Base-by-base conservation (phyloP, 2,329 filamentous ascomycete genomes). In the Aspergillus pseudonomiae region DNA sequence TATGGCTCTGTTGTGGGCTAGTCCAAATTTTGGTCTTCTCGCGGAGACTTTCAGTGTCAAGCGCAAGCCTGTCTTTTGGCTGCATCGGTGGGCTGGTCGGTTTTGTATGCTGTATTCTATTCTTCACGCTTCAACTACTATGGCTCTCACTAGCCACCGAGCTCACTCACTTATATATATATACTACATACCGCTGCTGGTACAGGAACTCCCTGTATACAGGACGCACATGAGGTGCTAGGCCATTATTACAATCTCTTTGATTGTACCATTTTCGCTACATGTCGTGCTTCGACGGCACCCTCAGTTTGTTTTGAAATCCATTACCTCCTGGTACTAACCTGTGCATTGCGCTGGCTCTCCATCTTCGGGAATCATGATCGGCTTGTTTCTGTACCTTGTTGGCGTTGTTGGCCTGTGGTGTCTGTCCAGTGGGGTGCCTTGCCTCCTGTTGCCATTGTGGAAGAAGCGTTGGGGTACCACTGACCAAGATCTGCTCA, bases 81-180 rank as follows among this genome's bases (percentile, higher is more conserved):
- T 53, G 45, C 46, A 60, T 54, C 58, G 32, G 43, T 60, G 48
- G 36, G 30, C 54, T 34, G 58, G 58, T 10, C 58, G 46, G 46
- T 32, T 43, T 9, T 21, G 39, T n/a, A n/a, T 54, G 32, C 39
- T 60, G 21, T 46, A 60, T n/a, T 41, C 58, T 16, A 7, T 30
- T 19, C 58, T 54, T 6, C 48, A 54, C 30, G 34, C 32, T 30
- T 21, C 12, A n/a, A 32, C 39, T 54, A 7, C 34, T n/a, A 41
- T 54, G 9, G 39, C 39, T 7, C 4, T 14, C 6, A 16, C 39
- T 19, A 14, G 39, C 39, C 9, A 4, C 16, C 39, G 9, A 4
- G 9, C 39, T 7, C 39, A 4, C 16, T 14, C 16, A 14, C 39
- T 41, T 9, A 14, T 14, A 41, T 16, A 41, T 16, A 41, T 14